A percentile compares a stretch with the other conserved stretches of the same genome.
Conservation (phyloP, 2,329 filamentous ascomycete genomes). For the Verticillium tricorpus region DNA sequence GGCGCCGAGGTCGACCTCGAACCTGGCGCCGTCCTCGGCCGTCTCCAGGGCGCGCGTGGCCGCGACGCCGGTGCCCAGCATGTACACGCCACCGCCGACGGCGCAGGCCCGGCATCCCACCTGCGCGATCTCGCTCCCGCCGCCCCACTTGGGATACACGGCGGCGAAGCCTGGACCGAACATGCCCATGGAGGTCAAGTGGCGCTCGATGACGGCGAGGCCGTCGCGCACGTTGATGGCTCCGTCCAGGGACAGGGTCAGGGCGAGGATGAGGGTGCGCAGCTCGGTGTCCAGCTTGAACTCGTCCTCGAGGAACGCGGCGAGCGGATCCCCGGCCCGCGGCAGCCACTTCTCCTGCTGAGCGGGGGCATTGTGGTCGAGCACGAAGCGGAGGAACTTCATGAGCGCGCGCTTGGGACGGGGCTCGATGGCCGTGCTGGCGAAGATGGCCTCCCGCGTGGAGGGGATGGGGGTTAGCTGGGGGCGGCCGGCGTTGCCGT, state of each 20-base stretch:
- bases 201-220: conserved; percentile 68
- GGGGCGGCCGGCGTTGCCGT: conserved; percentile 16
- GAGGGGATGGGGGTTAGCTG: conserved; percentile 71
- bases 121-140: conserved; percentile 82
- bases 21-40: conserved; percentile 16
- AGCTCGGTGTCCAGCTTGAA: conserved; percentile 67
- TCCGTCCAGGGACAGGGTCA: conserved; percentile 69
- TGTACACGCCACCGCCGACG: conserved; percentile 87
- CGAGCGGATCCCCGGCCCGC: conserved; percentile 50
- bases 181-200: conserved; percentile 79
- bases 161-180: conserved; percentile 88
- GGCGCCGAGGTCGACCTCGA: conserved; percentile 44
- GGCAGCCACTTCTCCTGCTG: conserved; percentile 55
- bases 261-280: conserved; percentile 56
- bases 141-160: conserved; percentile 90
- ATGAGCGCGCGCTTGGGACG: conserved; percentile 83
- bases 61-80: conserved; percentile 68
- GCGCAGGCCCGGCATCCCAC: conserved; percentile 86
- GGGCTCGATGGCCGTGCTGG: conserved; percentile 68
- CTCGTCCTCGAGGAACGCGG: conserved; percentile 52
- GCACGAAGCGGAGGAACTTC: conserved; percentile 89
- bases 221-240: conserved; percentile 62
- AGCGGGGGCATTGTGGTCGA: conserved; percentile 59
- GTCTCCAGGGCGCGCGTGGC: conserved; percentile 17
- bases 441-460: conserved; percentile 87